Evolutionary conservation across 2,329 filamentous ascomycete species (phyloP).

Genomic region (Pseudogymnoascus sp.): DNA sequence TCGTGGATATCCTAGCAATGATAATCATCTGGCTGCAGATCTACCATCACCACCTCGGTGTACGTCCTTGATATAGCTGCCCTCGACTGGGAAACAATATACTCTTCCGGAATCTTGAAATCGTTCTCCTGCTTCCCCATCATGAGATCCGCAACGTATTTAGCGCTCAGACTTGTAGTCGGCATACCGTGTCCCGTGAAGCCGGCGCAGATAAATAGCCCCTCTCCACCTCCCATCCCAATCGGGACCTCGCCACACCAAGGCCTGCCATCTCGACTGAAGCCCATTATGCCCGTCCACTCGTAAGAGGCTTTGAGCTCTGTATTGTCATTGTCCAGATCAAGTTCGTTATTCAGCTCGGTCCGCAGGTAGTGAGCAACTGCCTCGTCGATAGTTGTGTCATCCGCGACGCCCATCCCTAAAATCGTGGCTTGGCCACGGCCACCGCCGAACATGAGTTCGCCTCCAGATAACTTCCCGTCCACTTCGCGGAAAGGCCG

Average conservation of each 20-base stretch:
- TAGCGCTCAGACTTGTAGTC: conserved; percentile 59
- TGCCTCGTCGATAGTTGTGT: conserved; percentile 48
- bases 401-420: conserved; percentile 53
- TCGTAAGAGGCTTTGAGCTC: conserved; percentile 42
- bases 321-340: conserved; percentile 30
- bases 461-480: conserved; percentile 34
- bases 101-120: conserved; percentile 41
- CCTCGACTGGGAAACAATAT: conserved; percentile 21
- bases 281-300: conserved; percentile 81
- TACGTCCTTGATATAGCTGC: conserved; percentile 20
- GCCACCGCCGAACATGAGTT: conserved; percentile 68
- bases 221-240: conserved; percentile 39
- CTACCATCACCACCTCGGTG: conserved; percentile 23
- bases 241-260: conserved; percentile 65
- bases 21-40: conserved; percentile 18
- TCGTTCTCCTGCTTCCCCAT: conserved; percentile 34
- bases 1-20: neutral
- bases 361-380: conserved; percentile 26
- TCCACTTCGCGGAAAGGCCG: conserved; percentile 40
- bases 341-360: conserved; percentile 22
- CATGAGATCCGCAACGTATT: conserved; percentile 57
- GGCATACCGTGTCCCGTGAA: conserved; percentile 76
- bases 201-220: conserved; percentile 58
- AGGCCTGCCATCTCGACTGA: conserved; percentile 58
- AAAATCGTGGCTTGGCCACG: conserved; percentile 48